These are phyloP conservation scores for Adenanthera pavonina DNA, from an alignment of 306 rosid species.

Conservation along the genomic window DNA sequence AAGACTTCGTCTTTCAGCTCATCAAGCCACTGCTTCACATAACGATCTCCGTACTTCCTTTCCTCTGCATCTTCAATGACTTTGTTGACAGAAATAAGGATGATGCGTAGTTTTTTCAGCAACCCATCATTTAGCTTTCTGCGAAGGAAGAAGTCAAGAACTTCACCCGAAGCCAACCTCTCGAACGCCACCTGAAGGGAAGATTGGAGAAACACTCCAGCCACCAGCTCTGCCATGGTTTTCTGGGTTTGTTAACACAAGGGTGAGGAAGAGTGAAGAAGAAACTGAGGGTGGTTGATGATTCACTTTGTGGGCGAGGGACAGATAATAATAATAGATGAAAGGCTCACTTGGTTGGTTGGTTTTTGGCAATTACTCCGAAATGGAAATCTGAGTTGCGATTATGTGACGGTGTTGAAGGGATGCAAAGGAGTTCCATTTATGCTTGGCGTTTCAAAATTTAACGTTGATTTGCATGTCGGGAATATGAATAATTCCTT, in stretches of 20 bases:
- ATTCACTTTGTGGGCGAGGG: too few relatives aligned
- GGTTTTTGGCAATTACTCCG: too few relatives aligned
- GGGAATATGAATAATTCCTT: too few relatives aligned
- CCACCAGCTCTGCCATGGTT: background rate
- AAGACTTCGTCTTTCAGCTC: conserved; percentile 1
- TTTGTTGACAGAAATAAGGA: background rate
- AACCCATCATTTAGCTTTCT: background rate
- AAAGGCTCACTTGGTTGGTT: too few relatives aligned
- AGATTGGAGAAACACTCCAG: background rate
- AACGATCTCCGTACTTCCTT: background rate
- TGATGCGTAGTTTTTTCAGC: background rate
- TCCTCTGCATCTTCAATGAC: conserved; percentile 20
- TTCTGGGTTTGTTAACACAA: background rate
- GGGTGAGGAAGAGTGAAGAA: background rate
- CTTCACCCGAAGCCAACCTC: background rate
- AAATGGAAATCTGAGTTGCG: too few relatives aligned
- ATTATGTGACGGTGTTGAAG: too few relatives aligned
- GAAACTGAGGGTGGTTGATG: background rate
- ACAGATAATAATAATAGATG: too few relatives aligned
- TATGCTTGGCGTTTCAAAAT: too few relatives aligned
- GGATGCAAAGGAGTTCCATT: too few relatives aligned
- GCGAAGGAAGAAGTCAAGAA: background rate
- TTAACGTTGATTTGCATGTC: too few relatives aligned
- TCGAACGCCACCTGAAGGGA: background rate
- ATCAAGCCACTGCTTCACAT: conserved; percentile 9